Conservation (phyloP, 106 monocot species). For the Phalaenopsis aphrodite region DNA sequence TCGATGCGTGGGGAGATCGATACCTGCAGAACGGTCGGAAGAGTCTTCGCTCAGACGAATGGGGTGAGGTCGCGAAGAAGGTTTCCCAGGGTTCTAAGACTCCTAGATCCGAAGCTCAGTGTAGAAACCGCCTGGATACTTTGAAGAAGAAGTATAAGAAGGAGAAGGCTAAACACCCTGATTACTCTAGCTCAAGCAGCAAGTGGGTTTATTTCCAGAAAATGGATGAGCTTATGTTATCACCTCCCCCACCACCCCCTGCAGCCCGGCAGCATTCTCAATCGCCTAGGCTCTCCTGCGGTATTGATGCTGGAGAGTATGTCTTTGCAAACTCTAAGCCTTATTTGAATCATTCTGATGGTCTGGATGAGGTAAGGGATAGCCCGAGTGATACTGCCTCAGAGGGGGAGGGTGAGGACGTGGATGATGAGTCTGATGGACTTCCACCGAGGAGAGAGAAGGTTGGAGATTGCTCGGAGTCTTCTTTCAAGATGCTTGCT, state of each 20-base stretch:
- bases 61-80: conserved; percentile 72
- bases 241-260: conserved; percentile 17
- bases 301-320: conserved; percentile 61
- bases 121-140: conserved; percentile 76
- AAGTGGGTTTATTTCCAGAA: conserved; percentile 77
- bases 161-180: conserved; percentile 59
- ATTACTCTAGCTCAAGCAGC: conserved; percentile 15
- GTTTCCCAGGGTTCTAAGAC: conserved; percentile 43
- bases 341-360: conserved; percentile 26
- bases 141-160: conserved; percentile 92
- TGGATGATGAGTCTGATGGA: conserved; percentile 50
- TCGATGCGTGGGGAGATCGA: conserved; percentile 84
- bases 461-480: conserved; percentile 9
- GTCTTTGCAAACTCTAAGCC: conserved; percentile 33
- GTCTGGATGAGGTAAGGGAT: conserved; percentile 45
- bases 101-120: conserved; percentile 50
- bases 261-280: conserved; percentile 10
- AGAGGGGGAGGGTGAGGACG: conserved; percentile 35
- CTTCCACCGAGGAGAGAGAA: conserved; percentile 33
- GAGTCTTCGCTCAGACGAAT: conserved; percentile 78
- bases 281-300: conserved; percentile 34
- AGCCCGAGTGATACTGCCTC: conserved; percentile 42
- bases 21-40: conserved; percentile 68
- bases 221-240: conserved; percentile 62
- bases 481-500: conserved; percentile 51